Conservation (phyloP, 805 yeast species). For the Candida vartiovaarae region DNA sequence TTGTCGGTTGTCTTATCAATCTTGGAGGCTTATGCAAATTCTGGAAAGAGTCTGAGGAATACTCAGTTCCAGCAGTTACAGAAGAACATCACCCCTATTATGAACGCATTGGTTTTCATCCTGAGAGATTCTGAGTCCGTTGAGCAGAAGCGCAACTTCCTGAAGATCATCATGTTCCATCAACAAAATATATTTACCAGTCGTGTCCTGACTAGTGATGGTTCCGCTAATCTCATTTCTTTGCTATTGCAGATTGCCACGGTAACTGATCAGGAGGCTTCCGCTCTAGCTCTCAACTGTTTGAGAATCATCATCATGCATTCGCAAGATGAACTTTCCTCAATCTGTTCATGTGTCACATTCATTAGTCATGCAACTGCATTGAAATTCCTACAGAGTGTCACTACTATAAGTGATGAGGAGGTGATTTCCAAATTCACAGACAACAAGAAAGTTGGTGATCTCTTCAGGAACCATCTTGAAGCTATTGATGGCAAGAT, state of each 20-base stretch:
- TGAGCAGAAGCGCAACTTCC: slow-evolving; percentile 24
- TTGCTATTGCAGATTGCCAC: slow-evolving; percentile 18
- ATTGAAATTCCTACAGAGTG: slow-evolving; percentile 18
- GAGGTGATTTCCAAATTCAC: slow-evolving; percentile 17
- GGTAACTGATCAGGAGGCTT: slow-evolving; percentile 6
- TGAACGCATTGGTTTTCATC: slow-evolving; percentile 15
- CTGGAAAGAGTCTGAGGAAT: slow-evolving; percentile 12
- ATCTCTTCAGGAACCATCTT: slow-evolving; percentile 16
- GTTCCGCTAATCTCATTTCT: slow-evolving; percentile 28
- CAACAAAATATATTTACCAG: slow-evolving; percentile 24
- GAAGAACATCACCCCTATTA: slow-evolving; percentile 12
- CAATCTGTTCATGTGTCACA: slow-evolving; percentile 23
- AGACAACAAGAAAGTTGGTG: slow-evolving; percentile 12
- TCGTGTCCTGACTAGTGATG: slow-evolving; percentile 29
- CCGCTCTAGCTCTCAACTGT: slow-evolving; percentile 23
- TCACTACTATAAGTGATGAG: slow-evolving; percentile 23
- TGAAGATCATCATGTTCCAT: slow-evolving; percentile 25
- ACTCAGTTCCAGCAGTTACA: slow-evolving; percentile 12
- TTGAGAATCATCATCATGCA: slow-evolving; percentile 28
- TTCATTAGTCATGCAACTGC: slow-evolving; percentile 16
- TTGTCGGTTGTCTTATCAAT: slow-evolving; percentile 17
- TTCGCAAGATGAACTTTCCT: slow-evolving; percentile 23
- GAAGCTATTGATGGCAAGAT: slow-evolving; percentile 20
- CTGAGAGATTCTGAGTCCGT: slow-evolving; percentile 13
- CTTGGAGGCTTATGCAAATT: slow-evolving; percentile 16